Percentiles rank a stretch among this genome's conserved stretches.
Evolutionary conservation across 75 land plant genomes (phyloP).

Genomic region (Chamaecyparis obtusa): DNA sequence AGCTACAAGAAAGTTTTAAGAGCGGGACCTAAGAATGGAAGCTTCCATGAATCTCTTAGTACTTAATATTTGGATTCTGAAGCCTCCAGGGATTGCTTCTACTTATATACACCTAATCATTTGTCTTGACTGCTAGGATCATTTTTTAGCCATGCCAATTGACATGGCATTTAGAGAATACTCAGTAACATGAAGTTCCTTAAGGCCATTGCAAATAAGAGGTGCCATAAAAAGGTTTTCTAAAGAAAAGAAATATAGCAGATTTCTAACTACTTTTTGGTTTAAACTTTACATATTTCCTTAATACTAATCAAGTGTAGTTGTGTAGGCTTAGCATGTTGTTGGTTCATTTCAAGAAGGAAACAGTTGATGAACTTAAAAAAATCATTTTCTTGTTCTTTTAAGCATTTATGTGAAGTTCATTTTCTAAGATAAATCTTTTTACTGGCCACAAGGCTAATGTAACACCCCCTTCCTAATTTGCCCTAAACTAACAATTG

Average conservation of each 20-base stretch:
- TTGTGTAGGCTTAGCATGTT: background rate
- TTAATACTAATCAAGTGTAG: background rate
- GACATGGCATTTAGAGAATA: background rate
- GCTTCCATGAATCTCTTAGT: background rate
- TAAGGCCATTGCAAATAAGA: background rate
- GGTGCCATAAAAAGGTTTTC: background rate
- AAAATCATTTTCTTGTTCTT: background rate
- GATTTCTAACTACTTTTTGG: background rate
- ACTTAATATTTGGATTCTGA: background rate
- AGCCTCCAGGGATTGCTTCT: background rate
- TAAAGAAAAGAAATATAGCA: background rate
- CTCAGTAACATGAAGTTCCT: background rate
- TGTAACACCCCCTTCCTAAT: too few relatives aligned
- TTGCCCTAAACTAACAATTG: too few relatives aligned
- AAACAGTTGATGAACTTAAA: background rate
- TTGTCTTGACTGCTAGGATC: background rate
- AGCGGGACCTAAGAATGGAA: background rate
- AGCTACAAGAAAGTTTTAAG: background rate
- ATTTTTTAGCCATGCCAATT: background rate
- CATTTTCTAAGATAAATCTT: background rate
- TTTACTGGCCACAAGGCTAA: too few relatives aligned
- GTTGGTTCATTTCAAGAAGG: background rate
- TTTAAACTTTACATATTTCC: background rate
- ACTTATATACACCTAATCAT: background rate
- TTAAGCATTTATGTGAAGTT: background rate